phyloP scores from a whole-genome alignment of 2,329 filamentous ascomycete species.

The Huntiella savannae region DNA sequence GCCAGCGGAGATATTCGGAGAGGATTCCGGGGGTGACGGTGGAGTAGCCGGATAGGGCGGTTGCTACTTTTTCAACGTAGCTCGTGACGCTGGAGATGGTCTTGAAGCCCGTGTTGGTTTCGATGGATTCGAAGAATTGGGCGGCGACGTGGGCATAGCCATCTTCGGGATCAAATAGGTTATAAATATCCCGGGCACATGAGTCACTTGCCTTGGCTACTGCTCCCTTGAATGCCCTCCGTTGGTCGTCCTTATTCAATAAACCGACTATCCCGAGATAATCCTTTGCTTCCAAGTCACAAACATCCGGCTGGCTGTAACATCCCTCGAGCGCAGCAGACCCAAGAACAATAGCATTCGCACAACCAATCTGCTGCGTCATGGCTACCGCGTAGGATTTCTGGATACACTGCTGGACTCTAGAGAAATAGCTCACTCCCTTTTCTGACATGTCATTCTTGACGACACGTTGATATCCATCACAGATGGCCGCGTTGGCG shows the following conservation, averaged over 20 bases:
- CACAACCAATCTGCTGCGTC: slow-evolving; percentile 1
- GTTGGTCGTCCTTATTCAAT: slow-evolving; percentile 5
- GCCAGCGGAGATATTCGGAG: slow-evolving; percentile 6
- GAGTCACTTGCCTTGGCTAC: not conserved
- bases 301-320: slow-evolving; percentile 4
- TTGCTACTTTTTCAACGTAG: not conserved
- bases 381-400: not conserved
- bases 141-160: not conserved
- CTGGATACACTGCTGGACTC: slow-evolving; percentile 6
- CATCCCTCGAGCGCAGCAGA: slow-evolving; percentile 1
- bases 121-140: slow-evolving; percentile 2
- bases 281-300: slow-evolving; percentile 4
- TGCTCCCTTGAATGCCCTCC: slow-evolving; percentile 5
- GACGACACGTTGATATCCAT: slow-evolving; percentile 2
- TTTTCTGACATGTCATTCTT: not conserved
- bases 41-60: not conserved
- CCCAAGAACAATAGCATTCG: slow-evolving; percentile 1
- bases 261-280: slow-evolving; percentile 7
- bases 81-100: not conserved
- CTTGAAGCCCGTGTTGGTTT: not conserved
- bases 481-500: slow-evolving; percentile 4
- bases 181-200: slow-evolving; percentile 1
- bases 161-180: not conserved
- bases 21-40: not conserved
- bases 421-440: slow-evolving; percentile 3